A percentile compares a stretch with the other conserved stretches of the same genome.
These are phyloP conservation scores for Sistotremastrum suecicum DNA, from an alignment of 768 basidiomycete genomes.

Conservation along the genomic window DNA sequence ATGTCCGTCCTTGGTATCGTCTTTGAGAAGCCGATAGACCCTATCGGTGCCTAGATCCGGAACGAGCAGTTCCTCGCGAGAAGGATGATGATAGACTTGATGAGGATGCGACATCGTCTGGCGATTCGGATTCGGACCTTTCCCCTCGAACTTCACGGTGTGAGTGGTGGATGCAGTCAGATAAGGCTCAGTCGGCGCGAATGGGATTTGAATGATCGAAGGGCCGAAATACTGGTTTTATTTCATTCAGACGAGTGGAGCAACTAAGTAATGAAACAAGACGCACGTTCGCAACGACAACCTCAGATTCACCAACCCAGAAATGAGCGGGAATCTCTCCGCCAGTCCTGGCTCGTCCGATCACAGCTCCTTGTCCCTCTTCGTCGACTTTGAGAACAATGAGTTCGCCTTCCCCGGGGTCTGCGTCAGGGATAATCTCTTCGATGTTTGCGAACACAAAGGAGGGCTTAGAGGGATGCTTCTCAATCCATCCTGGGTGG, in stretches of 20 bases:
- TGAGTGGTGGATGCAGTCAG: conserved; percentile 21
- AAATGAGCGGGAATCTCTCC: conserved; percentile 53
- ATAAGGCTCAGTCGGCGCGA: conserved; percentile 33
- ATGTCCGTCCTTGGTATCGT: conserved; percentile 17
- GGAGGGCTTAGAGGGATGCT: conserved; percentile 38
- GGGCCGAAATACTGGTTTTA: conserved; percentile 52
- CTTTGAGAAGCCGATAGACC: conserved; percentile 40
- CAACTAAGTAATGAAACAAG: too few species aligned
- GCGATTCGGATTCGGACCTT: conserved; percentile 50
- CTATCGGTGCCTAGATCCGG: conserved; percentile 68
- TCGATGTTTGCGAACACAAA: conserved; percentile 57
- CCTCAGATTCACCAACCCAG: conserved; percentile 38
- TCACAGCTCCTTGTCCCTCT: conserved; percentile 36
- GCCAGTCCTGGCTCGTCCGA: conserved; percentile 36
- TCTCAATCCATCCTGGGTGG: conserved; percentile 67
- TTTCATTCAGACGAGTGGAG: too few species aligned
- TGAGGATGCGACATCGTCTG: conserved; percentile 71
- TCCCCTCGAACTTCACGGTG: conserved; percentile 29
- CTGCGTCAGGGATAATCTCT: conserved; percentile 14
- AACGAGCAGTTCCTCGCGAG: conserved; percentile 47
- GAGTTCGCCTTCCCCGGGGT: conserved; percentile 39
- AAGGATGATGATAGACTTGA: conserved; percentile 41
- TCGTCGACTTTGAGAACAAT: conserved; percentile 42
- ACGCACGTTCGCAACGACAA: conserved; percentile 65
- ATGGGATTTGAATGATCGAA: conserved; percentile 38